A percentile compares a stretch with the other conserved stretches of the same genome.
phyloP scores from a whole-genome alignment of 2,329 filamentous ascomycete species.

The Epichloe typhina region DNA sequence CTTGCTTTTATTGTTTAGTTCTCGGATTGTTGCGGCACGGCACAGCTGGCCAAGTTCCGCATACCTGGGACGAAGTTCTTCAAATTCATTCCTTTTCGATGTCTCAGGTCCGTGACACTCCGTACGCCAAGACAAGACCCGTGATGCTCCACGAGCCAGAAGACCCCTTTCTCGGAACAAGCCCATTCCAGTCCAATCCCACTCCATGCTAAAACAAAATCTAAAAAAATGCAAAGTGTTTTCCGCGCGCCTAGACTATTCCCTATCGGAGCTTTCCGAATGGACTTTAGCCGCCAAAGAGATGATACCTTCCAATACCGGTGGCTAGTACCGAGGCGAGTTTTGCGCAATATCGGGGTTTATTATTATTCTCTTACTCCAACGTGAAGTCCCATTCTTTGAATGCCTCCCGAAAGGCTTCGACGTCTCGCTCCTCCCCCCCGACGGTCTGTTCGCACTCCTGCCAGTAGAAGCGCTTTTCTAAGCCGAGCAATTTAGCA shows the following conservation, averaged over 20 bases:
- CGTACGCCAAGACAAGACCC: background rate
- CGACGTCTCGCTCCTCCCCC: conserved; percentile 69
- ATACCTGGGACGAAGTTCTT: too few relatives aligned
- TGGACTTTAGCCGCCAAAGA: background rate
- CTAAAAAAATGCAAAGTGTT: background rate
- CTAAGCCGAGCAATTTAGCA: conserved; percentile 73
- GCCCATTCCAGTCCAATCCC: background rate
- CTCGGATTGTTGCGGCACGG: too few relatives aligned
- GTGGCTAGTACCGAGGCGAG: too few relatives aligned
- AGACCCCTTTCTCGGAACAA: background rate
- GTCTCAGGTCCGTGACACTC: background rate
- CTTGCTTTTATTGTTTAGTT: too few relatives aligned
- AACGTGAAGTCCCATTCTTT: conserved; percentile 75
- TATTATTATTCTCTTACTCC: conserved; percentile 5
- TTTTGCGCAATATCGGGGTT: too few relatives aligned
- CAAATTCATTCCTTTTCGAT: background rate
- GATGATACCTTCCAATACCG: too few relatives aligned
- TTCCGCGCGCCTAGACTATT: background rate
- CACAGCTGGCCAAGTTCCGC: too few relatives aligned
- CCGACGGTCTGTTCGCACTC: conserved; percentile 65
- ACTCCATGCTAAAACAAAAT: background rate
- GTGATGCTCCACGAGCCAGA: background rate
- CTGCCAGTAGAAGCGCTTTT: conserved; percentile 71
- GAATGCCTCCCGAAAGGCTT: conserved; percentile 69
- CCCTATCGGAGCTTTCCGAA: background rate